Evolutionary conservation across 345 rosid species (phyloP), one percentile per base, ranked within the genome.

Genomic region (Hypericum androsaemum): DNA sequence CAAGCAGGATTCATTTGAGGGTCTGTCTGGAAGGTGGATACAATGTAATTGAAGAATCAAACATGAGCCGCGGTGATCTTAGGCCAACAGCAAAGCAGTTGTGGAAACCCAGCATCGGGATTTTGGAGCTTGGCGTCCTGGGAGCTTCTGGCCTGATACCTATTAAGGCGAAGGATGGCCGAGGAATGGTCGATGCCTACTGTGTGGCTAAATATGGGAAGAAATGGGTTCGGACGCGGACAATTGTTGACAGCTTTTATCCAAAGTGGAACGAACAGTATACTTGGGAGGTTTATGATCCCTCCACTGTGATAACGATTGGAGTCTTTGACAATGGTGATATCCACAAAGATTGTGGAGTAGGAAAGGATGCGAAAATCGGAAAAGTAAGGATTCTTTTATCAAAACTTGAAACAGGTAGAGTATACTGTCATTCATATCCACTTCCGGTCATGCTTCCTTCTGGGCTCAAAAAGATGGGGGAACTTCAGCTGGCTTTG

Each of bases 211-310:
- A 86, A 53, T 89, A 89, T 61, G 95, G 85, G 1, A 70, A 81
- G 0, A 89, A 89, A 59, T 89, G 97, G 97, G 77, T 86, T 8
- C 89, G 97, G 1, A 89, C 94, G 9, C 81, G 97, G 12, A 89
- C 94, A 3, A 78, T 84, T 0, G 66, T 80, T 35, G 88, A 83
- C 39, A 74, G 76, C 32, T 56, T 89, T 54, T 86, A 86, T 47
- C 95, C 97, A 15, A 82, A 70, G 52, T 89, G 95, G 95, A 89
- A 89, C 51, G 95, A 89, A 65, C 97, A 89, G 72, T 89, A 86
- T 53, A 86, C 90, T 47, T 89, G 90, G 94, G 67, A 79, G 60
- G 90, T 89, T 10, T 84, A 73, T 56, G 97, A 89, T 65, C 94
- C 94, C 1, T 89, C 80, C 53, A 89, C 97, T 5, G 87, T 89